A percentile compares a stretch with the other conserved stretches of the same genome.
Evolutionary conservation across 1,284 basidiomycete genomes (phyloP).

Genomic region (Gomphus sp.): DNA sequence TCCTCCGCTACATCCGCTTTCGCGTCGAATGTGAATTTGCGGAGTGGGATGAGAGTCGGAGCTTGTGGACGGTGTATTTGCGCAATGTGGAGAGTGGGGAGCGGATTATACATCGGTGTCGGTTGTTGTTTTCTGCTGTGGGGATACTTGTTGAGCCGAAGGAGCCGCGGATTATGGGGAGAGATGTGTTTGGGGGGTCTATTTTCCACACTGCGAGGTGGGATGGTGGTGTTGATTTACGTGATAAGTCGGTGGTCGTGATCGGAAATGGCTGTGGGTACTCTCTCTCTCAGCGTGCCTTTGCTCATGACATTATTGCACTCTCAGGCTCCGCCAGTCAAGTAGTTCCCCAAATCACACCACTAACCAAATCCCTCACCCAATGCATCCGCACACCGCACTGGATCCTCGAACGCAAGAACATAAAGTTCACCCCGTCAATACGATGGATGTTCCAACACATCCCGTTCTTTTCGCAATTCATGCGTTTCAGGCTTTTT

Average conservation of each 20-base stretch:
- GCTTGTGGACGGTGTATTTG: conserved; percentile 8
- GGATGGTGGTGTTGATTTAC: conserved; percentile 44
- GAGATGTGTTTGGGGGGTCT: conserved; percentile 25
- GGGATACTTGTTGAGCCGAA: conserved; percentile 9
- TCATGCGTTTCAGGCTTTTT: background rate
- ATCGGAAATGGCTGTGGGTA: conserved; percentile 51
- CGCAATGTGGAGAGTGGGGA: conserved; percentile 3
- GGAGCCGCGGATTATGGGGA: conserved; percentile 8
- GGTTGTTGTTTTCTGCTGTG: conserved; percentile 7
- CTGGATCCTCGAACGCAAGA: conserved; percentile 1
- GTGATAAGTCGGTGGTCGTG: conserved; percentile 46
- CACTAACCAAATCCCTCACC: conserved; percentile 2
- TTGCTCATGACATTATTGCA: background rate
- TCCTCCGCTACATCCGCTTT: conserved; percentile 7
- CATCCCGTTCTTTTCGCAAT: background rate
- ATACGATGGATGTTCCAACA: background rate
- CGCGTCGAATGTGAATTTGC: conserved; percentile 9
- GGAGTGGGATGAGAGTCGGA: conserved; percentile 8
- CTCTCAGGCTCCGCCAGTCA: conserved; percentile 9
- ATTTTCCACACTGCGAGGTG: conserved; percentile 50
- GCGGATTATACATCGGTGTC: background rate
- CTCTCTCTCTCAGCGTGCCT: background rate
- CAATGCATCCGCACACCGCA: conserved; percentile 8
- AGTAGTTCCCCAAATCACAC: conserved; percentile 2
- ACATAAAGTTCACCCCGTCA: background rate